Evolutionary conservation across 2,329 filamentous ascomycete genomes (phyloP), one percentile per base, ranked within the genome.

Genomic region (Volutella citrinella): DNA sequence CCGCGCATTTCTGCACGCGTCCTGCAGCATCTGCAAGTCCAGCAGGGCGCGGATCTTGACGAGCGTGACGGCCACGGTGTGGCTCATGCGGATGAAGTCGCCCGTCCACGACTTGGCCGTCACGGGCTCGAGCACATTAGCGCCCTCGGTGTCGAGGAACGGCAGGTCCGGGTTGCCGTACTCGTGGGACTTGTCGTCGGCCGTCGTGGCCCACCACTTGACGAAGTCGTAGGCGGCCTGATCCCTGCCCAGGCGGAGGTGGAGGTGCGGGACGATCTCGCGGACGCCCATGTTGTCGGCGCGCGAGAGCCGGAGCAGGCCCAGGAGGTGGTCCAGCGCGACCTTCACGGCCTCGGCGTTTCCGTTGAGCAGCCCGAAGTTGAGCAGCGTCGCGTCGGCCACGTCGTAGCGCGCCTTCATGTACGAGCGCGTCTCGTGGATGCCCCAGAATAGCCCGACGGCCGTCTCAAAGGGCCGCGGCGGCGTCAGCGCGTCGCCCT

Each of bases 181-280:
- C 26, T 52, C 44, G 18, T 53, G 49, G 11, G 50, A 14, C 0
- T 23, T 4, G 2, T 43, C 42, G 0, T 36, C 10, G 1, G 34
- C 40, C 3, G 29, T 38, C 1, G 45, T 54, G 0, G 45, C 54
- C 37, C 52, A 60, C 55, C 59, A 62, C 45, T 59, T 65, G 4
- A 61, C 28, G 22, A 69, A 68, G 34, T 69, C 64, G 40, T 71
- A 72, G 45, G 61, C 66, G n/a, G 71, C 69, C 45, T 76, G 70
- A 36, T 77, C 72, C 25, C 49, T 56, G 14, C 61, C 61, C 7
- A 77, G 57, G 4, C 70, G 64, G 11, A 78, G 46, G 34, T 66
- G 59, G 9, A 70, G 25, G 1, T 48, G 41, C 0, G 74, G 71
- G 0, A 70, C 38, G 0, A 66, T 14, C 13, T 61, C 26, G 1